A percentile compares a stretch with the other conserved stretches of the same genome.
Conservation (phyloP, 176 grass and related monocot genomes). For the Raddia distichophylla region DNA sequence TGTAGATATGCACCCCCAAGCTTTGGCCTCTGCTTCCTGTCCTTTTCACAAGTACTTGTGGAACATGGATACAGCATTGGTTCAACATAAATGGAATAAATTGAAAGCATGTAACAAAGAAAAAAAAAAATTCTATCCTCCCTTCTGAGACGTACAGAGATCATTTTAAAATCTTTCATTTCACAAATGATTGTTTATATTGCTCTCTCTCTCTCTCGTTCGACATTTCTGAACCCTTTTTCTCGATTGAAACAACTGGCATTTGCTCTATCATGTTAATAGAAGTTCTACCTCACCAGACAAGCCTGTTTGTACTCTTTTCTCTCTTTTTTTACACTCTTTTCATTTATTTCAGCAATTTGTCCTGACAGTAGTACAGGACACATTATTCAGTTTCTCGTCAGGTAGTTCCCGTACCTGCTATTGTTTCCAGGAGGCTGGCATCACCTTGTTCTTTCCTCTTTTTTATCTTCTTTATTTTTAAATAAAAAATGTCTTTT, state of each 20-base stretch:
- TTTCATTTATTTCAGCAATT: background rate
- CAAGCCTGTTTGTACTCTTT: background rate
- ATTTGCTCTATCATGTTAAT: background rate
- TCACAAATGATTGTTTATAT: background rate
- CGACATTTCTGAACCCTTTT: background rate
- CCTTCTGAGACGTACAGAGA: background rate
- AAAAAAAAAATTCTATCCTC: background rate
- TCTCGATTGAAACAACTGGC: background rate
- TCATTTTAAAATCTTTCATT: background rate
- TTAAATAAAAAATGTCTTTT: background rate
- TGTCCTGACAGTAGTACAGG: background rate
- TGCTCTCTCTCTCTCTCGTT: background rate
- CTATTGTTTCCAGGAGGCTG: background rate
- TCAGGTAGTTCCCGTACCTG: background rate
- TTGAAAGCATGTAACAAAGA: background rate
- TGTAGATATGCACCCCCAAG: constrained; percentile 45
- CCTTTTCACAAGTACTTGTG: constrained; percentile 33
- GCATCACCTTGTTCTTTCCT: background rate
- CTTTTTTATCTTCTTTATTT: background rate
- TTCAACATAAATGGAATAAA: background rate
- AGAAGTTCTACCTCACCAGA: background rate
- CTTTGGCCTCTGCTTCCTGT: constrained; percentile 27
- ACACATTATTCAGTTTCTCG: background rate
- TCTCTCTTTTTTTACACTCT: background rate
- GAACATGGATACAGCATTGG: background rate